Evolutionary conservation across 306 rosid species (phyloP).

Genomic region (Sicyos edulis): DNA sequence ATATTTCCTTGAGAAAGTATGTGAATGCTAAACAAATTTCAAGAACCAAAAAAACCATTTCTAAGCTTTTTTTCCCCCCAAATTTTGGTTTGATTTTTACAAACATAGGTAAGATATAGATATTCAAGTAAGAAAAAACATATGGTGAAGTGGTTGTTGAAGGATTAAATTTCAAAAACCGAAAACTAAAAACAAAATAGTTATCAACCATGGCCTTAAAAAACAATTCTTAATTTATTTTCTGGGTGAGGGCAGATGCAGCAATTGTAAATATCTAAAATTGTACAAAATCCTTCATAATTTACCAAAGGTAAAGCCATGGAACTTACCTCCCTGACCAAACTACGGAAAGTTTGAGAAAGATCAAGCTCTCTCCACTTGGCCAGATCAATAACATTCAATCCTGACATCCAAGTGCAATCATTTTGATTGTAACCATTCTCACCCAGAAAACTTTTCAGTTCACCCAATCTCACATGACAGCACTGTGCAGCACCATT

Average conservation of each 20-base stretch:
- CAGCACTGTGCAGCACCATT: constrained; percentile 78
- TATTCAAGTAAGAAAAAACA: too few species aligned
- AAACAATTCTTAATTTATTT: background rate
- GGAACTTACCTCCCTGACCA: constrained; percentile 58
- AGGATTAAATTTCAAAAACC: too few species aligned
- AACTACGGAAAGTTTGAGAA: constrained; percentile 52
- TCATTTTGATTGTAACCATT: constrained; percentile 38
- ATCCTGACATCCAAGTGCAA: constrained; percentile 92
- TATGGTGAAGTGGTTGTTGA: too few species aligned
- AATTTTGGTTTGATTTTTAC: too few species aligned
- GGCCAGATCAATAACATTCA: constrained; percentile 78
- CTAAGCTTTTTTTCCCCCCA: too few species aligned
- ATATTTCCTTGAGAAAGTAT: too few species aligned
- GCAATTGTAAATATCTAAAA: background rate
- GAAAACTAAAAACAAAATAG: too few species aligned
- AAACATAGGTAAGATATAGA: too few species aligned
- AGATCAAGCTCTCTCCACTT: constrained; percentile 88
- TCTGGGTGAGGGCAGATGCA: background rate
- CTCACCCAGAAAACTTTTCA: constrained; percentile 57
- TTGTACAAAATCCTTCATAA: background rate
- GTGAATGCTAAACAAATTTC: too few species aligned
- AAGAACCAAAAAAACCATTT: too few species aligned
- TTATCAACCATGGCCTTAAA: too few species aligned
- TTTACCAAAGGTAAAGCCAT: background rate
- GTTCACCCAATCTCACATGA: constrained; percentile 58